Evolutionary conservation across 345 rosid genomes (phyloP), one percentile per base, ranked within the genome.

Genomic region (Stellera chamaejasme): DNA sequence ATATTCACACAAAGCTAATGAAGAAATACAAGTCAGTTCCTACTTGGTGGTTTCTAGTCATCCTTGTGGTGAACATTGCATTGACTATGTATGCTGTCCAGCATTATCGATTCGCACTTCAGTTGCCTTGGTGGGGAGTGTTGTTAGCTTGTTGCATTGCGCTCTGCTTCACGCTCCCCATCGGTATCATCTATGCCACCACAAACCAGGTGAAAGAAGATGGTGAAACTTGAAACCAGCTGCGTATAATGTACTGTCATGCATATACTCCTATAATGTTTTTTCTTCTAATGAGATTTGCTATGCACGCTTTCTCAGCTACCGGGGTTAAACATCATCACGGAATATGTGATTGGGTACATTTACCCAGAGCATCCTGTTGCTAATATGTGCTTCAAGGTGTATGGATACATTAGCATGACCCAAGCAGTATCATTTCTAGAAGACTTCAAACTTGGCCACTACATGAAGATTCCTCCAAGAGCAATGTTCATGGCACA

Each of bases 371-470:
- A 82, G 72, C 72, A 71, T 43, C 95, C 95, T 3, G 90, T 90
- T 45, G 97, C 97, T 4, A 90, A 90, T 72, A 86, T 90, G 88
- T 82, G 89, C 75, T 90, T 90, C 79, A 90, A 90, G 77, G 89
- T 80, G 15, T 90, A 86, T 10, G 97, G 95, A 50, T 90, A 82
- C 69, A 84, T 90, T 32, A 90, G 93, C 70, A 84, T 86, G 95
- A 13, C 48, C 59, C 97, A 90, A 64, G 97, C 84, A 43, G 60
- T 86, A 11, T 74, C 82, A 47, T 90, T 90, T 56, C 50, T 90
- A 14, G 27, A 50, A 5, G 97, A 90, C 72, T 87, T 90, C 52
- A 90, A 90, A 69, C 88, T 84, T 13, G 95, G 92, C n/a, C 92
- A 80, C 59, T 90, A 90, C 82, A 90, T 84, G 97, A 86, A 90